Evolutionary conservation across 1,284 basidiomycete genomes (phyloP).

Genomic region (Leccinum griseonigrum): DNA sequence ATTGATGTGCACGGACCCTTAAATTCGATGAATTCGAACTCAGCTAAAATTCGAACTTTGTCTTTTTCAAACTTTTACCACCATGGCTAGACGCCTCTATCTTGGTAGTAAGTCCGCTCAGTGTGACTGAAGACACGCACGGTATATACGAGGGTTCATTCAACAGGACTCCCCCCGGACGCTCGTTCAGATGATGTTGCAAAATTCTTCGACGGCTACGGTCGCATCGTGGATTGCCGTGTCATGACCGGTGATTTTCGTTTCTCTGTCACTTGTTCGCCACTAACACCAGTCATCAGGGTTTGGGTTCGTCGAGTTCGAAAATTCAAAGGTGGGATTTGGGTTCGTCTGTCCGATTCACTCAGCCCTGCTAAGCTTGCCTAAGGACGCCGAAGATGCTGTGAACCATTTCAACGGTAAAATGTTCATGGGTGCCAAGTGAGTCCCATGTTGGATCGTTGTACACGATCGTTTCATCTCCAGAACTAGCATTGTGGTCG

Average conservation of each 20-base stretch:
- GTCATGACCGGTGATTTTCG: slow-evolving; percentile 81
- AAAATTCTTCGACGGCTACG: slow-evolving; percentile 85
- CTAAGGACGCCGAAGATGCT: slow-evolving; percentile 90
- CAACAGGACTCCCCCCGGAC: slow-evolving; percentile 72
- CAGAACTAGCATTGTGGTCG: slow-evolving; percentile 77
- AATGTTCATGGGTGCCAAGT: slow-evolving; percentile 85
- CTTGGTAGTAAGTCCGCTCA: slow-evolving; percentile 64
- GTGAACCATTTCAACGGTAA: slow-evolving; percentile 84
- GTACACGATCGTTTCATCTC: slow-evolving; percentile 10
- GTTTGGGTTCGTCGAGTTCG: slow-evolving; percentile 95
- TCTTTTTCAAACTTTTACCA: slow-evolving; percentile 44
- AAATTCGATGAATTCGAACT: slow-evolving; percentile 38
- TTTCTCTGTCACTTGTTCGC: not conserved
- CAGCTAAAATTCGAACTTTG: slow-evolving; percentile 26
- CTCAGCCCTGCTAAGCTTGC: slow-evolving; percentile 4
- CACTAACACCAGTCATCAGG: slow-evolving; percentile 38
- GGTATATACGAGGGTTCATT: slow-evolving; percentile 3
- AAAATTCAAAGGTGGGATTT: slow-evolving; percentile 81
- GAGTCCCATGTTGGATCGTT: slow-evolving; percentile 26
- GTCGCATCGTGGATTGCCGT: slow-evolving; percentile 85
- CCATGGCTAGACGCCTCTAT: slow-evolving; percentile 80
- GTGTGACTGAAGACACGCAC: not conserved
- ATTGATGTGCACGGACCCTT: slow-evolving; percentile 36
- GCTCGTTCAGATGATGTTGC: slow-evolving; percentile 75
- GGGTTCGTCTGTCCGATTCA: slow-evolving; percentile 56